Evolutionary conservation across 2,329 filamentous ascomycete genomes (phyloP), one percentile per base, ranked within the genome.

Genomic region (Gnomoniopsis smithogilvyi): DNA sequence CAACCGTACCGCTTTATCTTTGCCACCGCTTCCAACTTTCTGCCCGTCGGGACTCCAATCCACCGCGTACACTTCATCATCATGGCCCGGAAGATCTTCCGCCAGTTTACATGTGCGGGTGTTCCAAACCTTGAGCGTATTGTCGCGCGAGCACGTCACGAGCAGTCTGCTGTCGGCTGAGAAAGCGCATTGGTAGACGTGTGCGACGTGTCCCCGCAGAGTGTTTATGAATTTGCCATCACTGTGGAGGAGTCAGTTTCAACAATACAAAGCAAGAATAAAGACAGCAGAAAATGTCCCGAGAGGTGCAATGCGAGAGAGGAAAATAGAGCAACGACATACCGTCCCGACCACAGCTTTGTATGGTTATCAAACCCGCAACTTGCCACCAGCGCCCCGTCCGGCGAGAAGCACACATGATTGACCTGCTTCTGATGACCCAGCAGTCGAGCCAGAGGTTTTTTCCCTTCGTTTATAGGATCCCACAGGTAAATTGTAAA

Each of bases 351-450:
- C 93, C 93, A 98, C 26, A 97, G 76, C 75, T 96, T 96, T 66
- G 94, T 92, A 68, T 94, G 91, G 71, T 98, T 99, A 73, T 99
- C 95, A 77, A 94, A 99, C 3, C 89, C 88, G 10, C 91, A 88
- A 41, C 90, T 96, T 10, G 95, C 95, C 67, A 99, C 92, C 60
- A 94, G 82, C 10, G 85, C 81, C 36, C 92, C 94, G 69, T 98
- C 93, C 0, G 94, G 92, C 1, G 92, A 96, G 74, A 98, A 98
- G 0, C 88, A 90, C 51, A 98, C 93, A 70, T 97, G 91, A 72
- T 98, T 97, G 66, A 98, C 93, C 70, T 94, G 91, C 76, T 98
- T 98, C 72, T 97, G 92, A 69, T 99, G 95, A 2, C 95, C 95
- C n/a, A 92, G 76, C 75, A 98, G 83, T 36, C 92, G 82, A n/a